phyloP scores from a whole-genome alignment of 441 rosid genomes.

The Biscutella auriculata region DNA sequence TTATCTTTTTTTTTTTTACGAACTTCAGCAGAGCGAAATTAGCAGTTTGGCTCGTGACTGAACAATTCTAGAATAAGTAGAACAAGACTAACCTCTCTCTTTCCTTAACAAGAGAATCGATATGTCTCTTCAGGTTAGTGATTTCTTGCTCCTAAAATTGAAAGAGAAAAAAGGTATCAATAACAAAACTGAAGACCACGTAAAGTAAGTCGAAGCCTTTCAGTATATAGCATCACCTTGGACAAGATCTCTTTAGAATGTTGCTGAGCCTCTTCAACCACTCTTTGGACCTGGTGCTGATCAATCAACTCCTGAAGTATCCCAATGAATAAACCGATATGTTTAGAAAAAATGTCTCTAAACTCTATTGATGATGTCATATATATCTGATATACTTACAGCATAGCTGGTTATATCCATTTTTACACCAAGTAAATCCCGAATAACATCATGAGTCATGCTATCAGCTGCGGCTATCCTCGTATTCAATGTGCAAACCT shows the following conservation, averaged over 20 bases:
- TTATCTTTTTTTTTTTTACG: too few relatives aligned
- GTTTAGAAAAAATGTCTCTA: background rate
- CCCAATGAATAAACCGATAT: slow-evolving; percentile 9
- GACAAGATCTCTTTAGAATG: slow-evolving; percentile 50
- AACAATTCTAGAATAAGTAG: slow-evolving; percentile 11
- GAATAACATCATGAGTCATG: slow-evolving; percentile 95
- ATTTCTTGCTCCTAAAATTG: slow-evolving; percentile 59
- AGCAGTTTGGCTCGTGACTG: background rate
- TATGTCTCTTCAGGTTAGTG: slow-evolving; percentile 41
- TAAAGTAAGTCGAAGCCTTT: background rate
- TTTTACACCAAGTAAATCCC: slow-evolving; percentile 86
- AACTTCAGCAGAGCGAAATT: background rate
- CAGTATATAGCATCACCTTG: slow-evolving; percentile 36
- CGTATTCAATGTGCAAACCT: slow-evolving; percentile 65
- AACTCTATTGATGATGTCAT: slow-evolving; percentile 2
- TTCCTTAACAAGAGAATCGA: slow-evolving; percentile 50
- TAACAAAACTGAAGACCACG: slow-evolving; percentile 2
- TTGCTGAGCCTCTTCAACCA: slow-evolving; percentile 60
- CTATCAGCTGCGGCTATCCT: slow-evolving; percentile 90
- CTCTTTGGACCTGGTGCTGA: slow-evolving; percentile 55
- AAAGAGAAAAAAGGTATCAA: background rate
- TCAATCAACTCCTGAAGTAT: slow-evolving; percentile 60
- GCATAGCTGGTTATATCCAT: slow-evolving; percentile 81
- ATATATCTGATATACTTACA: slow-evolving; percentile 34
- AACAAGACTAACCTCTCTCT: slow-evolving; percentile 47